Percentiles rank a stretch among this genome's conserved stretches.
These are phyloP conservation scores for Mycena crocata DNA, from an alignment of 768 basidiomycete genomes.

Conservation along the genomic window DNA sequence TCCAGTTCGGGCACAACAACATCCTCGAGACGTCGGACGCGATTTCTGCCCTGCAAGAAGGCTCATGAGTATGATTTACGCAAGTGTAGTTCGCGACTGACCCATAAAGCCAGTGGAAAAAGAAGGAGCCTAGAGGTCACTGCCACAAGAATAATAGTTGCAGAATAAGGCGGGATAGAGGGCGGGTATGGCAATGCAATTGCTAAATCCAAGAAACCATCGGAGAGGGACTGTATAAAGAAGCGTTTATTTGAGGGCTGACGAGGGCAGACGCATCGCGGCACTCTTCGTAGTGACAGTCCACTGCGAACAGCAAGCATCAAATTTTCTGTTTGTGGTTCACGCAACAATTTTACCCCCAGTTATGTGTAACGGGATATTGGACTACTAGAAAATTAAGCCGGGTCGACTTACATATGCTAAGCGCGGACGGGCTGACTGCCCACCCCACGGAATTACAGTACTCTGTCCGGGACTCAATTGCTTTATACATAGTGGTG, in stretches of 20 bases:
- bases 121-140: slow-evolving; percentile 69
- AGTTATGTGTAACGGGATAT: too few relatives aligned
- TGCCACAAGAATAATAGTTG: slow-evolving; percentile 79
- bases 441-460: too few relatives aligned
- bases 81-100: slow-evolving; percentile 45
- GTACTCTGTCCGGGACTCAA: background rate
- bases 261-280: slow-evolving; percentile 14
- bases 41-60: slow-evolving; percentile 64
- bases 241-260: slow-evolving; percentile 25
- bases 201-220: slow-evolving; percentile 83
- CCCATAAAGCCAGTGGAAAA: slow-evolving; percentile 84
- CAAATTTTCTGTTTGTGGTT: slow-evolving; percentile 3
- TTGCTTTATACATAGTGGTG: slow-evolving; percentile 31
- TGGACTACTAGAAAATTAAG: too few relatives aligned
- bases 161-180: slow-evolving; percentile 76
- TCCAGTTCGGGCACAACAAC: slow-evolving; percentile 68
- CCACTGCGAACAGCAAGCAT: slow-evolving; percentile 27
- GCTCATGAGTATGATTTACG: slow-evolving; percentile 19
- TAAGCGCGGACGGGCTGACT: too few relatives aligned
- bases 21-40: slow-evolving; percentile 71
- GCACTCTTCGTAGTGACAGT: slow-evolving; percentile 25
- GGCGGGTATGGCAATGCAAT: slow-evolving; percentile 79
- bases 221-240: slow-evolving; percentile 58
- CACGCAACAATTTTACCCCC: background rate
- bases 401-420: too few relatives aligned